Evolutionary conservation across 2,329 filamentous ascomycete species (phyloP).

Genomic region (Aureobasidium zeae): DNA sequence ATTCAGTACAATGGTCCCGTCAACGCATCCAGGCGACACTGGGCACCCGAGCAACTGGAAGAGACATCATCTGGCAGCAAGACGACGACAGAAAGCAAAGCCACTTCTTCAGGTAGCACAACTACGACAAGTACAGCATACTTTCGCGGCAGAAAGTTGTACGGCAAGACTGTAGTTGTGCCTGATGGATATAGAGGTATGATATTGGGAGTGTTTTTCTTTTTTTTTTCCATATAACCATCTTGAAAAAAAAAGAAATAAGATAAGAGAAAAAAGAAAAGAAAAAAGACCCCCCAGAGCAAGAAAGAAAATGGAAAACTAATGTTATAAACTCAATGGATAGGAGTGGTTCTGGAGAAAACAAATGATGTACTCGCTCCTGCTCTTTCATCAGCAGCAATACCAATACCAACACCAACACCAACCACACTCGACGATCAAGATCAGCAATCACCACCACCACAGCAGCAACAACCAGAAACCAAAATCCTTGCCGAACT

Average conservation of each 20-base stretch:
- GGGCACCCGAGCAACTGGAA: conserved; percentile 45
- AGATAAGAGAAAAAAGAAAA: not conserved
- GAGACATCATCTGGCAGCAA: not conserved
- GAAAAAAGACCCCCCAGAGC: not conserved
- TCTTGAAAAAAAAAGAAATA: not conserved
- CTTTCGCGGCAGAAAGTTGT: conserved; percentile 71
- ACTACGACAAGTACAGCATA: conserved; percentile 41
- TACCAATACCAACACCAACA: too few relatives aligned
- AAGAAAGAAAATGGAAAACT: not conserved
- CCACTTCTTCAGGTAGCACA: too few relatives aligned
- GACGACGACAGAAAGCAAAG: not conserved
- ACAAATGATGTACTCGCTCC: conserved; percentile 20
- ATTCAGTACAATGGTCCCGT: conserved; percentile 71
- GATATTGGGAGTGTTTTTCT: not conserved
- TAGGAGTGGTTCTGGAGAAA: conserved; percentile 22
- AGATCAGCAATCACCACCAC: conserved; percentile 35
- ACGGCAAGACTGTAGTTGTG: conserved; percentile 56
- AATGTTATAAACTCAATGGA: not conserved
- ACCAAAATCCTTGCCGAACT: conserved; percentile 52
- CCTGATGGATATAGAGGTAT: conserved; percentile 60
- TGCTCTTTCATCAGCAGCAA: not conserved
- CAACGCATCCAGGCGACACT: conserved; percentile 56
- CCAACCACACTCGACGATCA: conserved; percentile 25
- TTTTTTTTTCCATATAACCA: not conserved
- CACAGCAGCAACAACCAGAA: conserved; percentile 37